Percentiles rank a stretch among this genome's conserved stretches.
These are phyloP conservation scores for Neurospora pannonica DNA, from an alignment of 495 filamentous ascomycete genomes.

Conservation along the genomic window DNA sequence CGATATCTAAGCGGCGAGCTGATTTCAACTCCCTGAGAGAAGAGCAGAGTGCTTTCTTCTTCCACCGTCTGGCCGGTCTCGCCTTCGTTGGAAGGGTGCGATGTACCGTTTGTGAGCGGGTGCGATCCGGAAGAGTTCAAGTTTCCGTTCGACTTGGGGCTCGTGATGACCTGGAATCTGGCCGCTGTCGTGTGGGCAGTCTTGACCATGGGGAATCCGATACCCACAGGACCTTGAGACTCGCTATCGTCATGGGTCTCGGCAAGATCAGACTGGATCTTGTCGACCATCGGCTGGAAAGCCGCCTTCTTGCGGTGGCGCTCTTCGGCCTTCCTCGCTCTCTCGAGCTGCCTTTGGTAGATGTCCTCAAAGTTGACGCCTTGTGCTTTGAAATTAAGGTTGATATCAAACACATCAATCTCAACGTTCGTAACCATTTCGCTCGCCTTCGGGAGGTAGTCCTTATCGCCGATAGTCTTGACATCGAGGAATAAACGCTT, in stretches of 20 bases:
- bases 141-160: slow-evolving; percentile 40
- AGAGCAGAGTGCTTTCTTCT: slow-evolving; percentile 25
- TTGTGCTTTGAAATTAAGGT: slow-evolving; percentile 42
- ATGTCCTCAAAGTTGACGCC: slow-evolving; percentile 41
- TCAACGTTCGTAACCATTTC: slow-evolving; percentile 87
- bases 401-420: slow-evolving; percentile 71
- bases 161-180: slow-evolving; percentile 37
- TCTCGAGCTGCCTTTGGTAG: slow-evolving; percentile 62
- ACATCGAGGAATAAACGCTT: slow-evolving; percentile 76
- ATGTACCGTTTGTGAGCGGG: slow-evolving; percentile 59
- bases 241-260: slow-evolving; percentile 25
- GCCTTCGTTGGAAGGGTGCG: slow-evolving; percentile 43
- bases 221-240: slow-evolving; percentile 47
- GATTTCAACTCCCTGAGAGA: not conserved
- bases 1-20: not conserved
- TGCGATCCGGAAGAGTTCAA: slow-evolving; percentile 36
- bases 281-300: slow-evolving; percentile 29
- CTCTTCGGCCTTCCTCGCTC: slow-evolving; percentile 56
- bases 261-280: slow-evolving; percentile 24
- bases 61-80: slow-evolving; percentile 52
- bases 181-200: slow-evolving; percentile 34
- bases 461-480: slow-evolving; percentile 61
- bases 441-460: slow-evolving; percentile 72
- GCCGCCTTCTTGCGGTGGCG: slow-evolving; percentile 47
- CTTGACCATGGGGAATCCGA: slow-evolving; percentile 47